Evolutionary conservation across 345 rosid species (phyloP), one percentile per base, ranked within the genome.

Genomic region (Euphorbia pulcherrima): DNA sequence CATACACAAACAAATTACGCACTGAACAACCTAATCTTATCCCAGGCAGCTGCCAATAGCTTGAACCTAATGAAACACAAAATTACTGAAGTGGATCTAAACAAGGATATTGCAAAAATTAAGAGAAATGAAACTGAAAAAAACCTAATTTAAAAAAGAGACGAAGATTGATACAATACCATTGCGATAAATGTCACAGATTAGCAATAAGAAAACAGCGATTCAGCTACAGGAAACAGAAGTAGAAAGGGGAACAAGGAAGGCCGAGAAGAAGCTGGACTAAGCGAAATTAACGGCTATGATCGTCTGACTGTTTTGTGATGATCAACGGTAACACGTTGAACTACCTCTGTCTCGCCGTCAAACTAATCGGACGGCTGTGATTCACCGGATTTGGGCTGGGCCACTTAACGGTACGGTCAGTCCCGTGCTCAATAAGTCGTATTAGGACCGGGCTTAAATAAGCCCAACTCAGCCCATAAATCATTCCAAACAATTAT

Each of bases 81-180:
- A 30, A 48, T 26, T 18, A 46, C 14, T n/a, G n/a, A 64, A 48
- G 8, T 48, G 40, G 57, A 64, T n/a, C 41, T 26, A 7, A 26
- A 56, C 29, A 10, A 37, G 8, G 23, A 53, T 52, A 55, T 26
- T 16, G 16, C 48, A 26, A 23, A 55, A 3, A 14, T 16, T 4
- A 27, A 18, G 2, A 4, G 13, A 44, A 56, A 46, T 12, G 40
- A 26, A 60, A 40, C 24, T 27, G 21, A 5, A 26, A 41, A 39
- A n/a, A 68, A 28, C 44, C 33, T 30, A 50, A 28, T 2, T 26
- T 41, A 12, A 6, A 35, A 26, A 29, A 8, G 2, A 21, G n/a
- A n/a, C n/a, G n/a, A n/a, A n/a, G n/a, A n/a, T n/a, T n/a, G 41
- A 40, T 2, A 20, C 29, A 62, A 12, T 53, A 71, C 63, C 74